phyloP scores from a whole-genome alignment of 2,329 filamentous ascomycete species.

The Fusarium devonianum region DNA sequence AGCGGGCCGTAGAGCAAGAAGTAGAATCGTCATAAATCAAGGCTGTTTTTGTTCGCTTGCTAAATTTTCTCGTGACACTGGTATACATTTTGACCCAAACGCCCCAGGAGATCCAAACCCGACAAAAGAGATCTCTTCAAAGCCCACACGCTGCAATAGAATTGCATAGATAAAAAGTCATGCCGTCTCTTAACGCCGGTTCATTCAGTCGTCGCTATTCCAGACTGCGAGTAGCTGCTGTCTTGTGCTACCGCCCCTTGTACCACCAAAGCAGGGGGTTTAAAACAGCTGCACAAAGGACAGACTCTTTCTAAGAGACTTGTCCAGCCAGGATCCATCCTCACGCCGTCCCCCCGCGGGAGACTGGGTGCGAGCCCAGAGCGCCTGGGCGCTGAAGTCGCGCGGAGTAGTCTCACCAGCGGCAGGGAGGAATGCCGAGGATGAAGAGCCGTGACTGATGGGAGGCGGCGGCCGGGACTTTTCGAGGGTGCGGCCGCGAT shows the following conservation, averaged over 20 bases:
- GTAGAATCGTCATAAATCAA: constrained; percentile 5
- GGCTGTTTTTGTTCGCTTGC: constrained; percentile 8
- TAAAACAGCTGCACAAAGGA: constrained; percentile 36
- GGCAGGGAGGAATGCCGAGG: constrained; percentile 35
- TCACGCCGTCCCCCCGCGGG: constrained; percentile 25
- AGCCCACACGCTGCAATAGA: background rate
- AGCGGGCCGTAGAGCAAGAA: background rate
- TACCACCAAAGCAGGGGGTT: constrained; percentile 13
- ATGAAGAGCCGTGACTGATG: constrained; percentile 30
- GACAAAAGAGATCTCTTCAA: background rate
- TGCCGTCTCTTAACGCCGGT: constrained; percentile 4
- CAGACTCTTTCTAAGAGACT: constrained; percentile 34
- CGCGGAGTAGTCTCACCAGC: constrained; percentile 38
- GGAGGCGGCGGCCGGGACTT: constrained; percentile 34
- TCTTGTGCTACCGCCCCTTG: too few relatives aligned
- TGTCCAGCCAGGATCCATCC: constrained; percentile 37
- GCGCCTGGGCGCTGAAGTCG: constrained; percentile 38
- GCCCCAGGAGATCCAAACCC: constrained; percentile 3
- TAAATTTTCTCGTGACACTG: constrained; percentile 10
- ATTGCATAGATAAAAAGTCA: background rate
- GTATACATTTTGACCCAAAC: constrained; percentile 2
- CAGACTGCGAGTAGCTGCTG: too few relatives aligned
- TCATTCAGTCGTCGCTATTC: background rate
- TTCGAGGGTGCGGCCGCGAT: constrained; percentile 26
- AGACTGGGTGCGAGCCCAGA: constrained; percentile 32